A percentile compares a stretch with the other conserved stretches of the same genome.
Evolutionary conservation across 352 stramenopile species (phyloP).

Genomic region (Aphanomyces euteiches): DNA sequence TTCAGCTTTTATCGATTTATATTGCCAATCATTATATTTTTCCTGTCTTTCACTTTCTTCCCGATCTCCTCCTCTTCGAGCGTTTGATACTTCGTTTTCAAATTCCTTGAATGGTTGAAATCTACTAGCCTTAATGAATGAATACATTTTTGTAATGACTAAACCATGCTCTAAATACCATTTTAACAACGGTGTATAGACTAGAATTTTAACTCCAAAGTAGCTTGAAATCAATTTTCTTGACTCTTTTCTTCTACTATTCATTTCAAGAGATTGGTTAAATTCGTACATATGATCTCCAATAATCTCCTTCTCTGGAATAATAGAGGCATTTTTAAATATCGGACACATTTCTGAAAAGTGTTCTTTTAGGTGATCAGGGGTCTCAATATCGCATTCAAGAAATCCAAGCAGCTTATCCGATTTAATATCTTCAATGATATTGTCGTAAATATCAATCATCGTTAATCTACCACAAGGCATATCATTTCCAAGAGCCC

Average conservation of each 20-base stretch:
- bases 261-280: slow-evolving; percentile 15
- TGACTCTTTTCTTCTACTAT: neutral
- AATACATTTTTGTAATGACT: slow-evolving; percentile 35
- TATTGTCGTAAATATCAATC: too few relatives aligned
- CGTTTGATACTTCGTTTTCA: slow-evolving; percentile 34
- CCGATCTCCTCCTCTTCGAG: slow-evolving; percentile 32
- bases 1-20: neutral
- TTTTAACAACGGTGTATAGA: slow-evolving; percentile 40
- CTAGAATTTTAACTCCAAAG: slow-evolving; percentile 40
- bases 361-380: slow-evolving; percentile 36
- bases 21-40: slow-evolving; percentile 24
- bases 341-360: slow-evolving; percentile 44
- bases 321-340: slow-evolving; percentile 41
- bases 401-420: slow-evolving; percentile 13
- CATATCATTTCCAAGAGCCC: slow-evolving; percentile 36
- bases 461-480: slow-evolving; percentile 22
- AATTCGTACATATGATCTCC: slow-evolving; percentile 38
- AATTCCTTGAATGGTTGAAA: slow-evolving; percentile 33
- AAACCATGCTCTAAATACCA: slow-evolving; percentile 44
- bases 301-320: slow-evolving; percentile 31
- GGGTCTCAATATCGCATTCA: slow-evolving; percentile 41
- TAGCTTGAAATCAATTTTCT: slow-evolving; percentile 31
- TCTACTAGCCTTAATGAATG: slow-evolving; percentile 34
- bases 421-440: too few relatives aligned
- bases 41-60: slow-evolving; percentile 29